These are phyloP conservation scores for Salpingoeca rosetta DNA, from an alignment of 78 protist species.

Conservation along the genomic window DNA sequence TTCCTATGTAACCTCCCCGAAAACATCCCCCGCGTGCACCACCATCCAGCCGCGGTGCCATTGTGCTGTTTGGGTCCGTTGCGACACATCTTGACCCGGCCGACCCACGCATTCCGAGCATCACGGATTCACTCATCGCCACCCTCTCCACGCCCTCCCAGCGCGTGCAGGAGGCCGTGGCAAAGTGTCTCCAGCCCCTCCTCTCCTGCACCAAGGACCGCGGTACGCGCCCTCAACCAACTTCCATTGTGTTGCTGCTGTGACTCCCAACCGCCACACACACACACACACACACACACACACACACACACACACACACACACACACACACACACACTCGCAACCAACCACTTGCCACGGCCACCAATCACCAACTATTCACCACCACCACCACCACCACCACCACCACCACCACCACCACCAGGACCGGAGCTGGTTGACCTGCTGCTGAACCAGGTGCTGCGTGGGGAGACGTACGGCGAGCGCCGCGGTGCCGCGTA, in stretches of 20 bases:
- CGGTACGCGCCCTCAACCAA: not conserved
- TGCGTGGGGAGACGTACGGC: conserved; percentile 9
- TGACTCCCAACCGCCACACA: no score
- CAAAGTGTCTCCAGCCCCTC: conserved; percentile 38
- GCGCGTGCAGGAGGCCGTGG: conserved; percentile 50
- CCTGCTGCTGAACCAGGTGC: not conserved
- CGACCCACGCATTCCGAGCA: not conserved
- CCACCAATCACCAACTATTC: no score
- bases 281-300: not conserved
- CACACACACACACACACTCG: no score
- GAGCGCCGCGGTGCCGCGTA: conserved; percentile 73
- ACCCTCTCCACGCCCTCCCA: conserved; percentile 53
- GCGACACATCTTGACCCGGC: conserved; percentile 1
- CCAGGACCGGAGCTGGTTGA: not conserved
- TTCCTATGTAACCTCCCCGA: no score
- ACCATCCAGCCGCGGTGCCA: not conserved
- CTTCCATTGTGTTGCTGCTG: not conserved
- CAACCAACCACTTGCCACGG: no score
- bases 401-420: no score
- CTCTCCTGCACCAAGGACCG: not conserved
- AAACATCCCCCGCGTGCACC: not conserved
- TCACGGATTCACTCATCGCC: conserved; percentile 4
- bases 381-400: no score
- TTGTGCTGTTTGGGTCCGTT: conserved; percentile 15
- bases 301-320: not conserved